Conservation (phyloP, 208 protist species). For the Trypanosoma avium region DNA sequence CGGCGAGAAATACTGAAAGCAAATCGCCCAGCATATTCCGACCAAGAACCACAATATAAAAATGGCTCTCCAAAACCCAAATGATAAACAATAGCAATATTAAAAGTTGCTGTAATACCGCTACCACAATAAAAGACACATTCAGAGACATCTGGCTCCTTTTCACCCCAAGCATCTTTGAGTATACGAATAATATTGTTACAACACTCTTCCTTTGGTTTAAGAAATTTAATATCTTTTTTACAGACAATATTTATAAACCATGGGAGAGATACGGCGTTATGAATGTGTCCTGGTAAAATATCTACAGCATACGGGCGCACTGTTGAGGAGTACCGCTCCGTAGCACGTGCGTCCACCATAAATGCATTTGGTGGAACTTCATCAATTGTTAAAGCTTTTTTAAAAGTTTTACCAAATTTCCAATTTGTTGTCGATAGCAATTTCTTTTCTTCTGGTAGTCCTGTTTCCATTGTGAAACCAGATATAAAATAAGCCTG, state of each 20-base stretch:
- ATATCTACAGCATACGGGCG: slow-evolving; percentile 54
- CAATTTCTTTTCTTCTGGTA: not conserved
- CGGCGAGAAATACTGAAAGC: slow-evolving; percentile 42
- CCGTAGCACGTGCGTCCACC: slow-evolving; percentile 51
- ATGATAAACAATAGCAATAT: slow-evolving; percentile 61
- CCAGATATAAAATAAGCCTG: slow-evolving; percentile 52
- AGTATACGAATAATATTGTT: slow-evolving; percentile 39
- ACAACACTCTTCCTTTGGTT: slow-evolving; percentile 45
- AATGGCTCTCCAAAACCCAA: slow-evolving; percentile 63
- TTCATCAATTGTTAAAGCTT: slow-evolving; percentile 37
- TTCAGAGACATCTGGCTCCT: slow-evolving; percentile 36
- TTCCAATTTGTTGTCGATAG: slow-evolving; percentile 38
- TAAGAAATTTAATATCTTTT: slow-evolving; percentile 29
- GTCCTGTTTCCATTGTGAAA: slow-evolving; percentile 39
- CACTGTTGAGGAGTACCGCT: slow-evolving; percentile 62
- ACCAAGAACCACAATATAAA: slow-evolving; percentile 85
- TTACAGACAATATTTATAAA: slow-evolving; percentile 19
- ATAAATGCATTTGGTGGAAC: slow-evolving; percentile 56
- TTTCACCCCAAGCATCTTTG: slow-evolving; percentile 16
- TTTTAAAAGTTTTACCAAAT: slow-evolving; percentile 36
- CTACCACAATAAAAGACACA: slow-evolving; percentile 84
- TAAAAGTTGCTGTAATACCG: slow-evolving; percentile 77
- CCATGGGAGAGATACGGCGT: slow-evolving; percentile 64
- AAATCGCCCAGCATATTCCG: slow-evolving; percentile 62
- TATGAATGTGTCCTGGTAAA: slow-evolving; percentile 75